Conservation (phyloP, 805 yeast genomes). For the Yamadazyma phyllophila region DNA sequence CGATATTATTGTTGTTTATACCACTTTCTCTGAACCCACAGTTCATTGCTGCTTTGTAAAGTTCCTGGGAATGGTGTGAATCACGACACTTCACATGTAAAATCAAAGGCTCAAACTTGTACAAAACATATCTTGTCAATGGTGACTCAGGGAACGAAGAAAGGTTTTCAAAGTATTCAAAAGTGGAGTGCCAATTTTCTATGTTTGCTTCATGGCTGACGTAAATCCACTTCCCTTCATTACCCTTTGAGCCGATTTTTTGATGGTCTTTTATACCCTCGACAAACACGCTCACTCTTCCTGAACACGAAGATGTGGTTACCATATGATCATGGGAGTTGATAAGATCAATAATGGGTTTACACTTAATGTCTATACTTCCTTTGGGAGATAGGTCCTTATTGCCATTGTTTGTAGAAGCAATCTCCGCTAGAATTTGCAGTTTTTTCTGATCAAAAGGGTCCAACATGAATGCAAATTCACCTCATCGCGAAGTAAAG, state of each 20-base stretch:
- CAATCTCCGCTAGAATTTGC: slow-evolving; percentile 52
- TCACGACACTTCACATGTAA: slow-evolving; percentile 79
- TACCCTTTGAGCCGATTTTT: slow-evolving; percentile 78
- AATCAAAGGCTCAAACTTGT: slow-evolving; percentile 82
- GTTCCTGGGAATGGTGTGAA: slow-evolving; percentile 51
- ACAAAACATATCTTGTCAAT: slow-evolving; percentile 57
- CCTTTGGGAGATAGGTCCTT: slow-evolving; percentile 87
- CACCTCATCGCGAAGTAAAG: slow-evolving; percentile 5
- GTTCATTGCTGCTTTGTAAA: slow-evolving; percentile 71
- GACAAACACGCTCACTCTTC: slow-evolving; percentile 76
- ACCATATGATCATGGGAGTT: slow-evolving; percentile 67
- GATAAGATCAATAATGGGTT: slow-evolving; percentile 69
- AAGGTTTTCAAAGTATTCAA: slow-evolving; percentile 20
- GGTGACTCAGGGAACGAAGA: slow-evolving; percentile 8
- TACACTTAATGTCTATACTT: slow-evolving; percentile 68
- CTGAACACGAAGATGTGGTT: slow-evolving; percentile 87
- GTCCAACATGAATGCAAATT: slow-evolving; percentile 35
- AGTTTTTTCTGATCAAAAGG: slow-evolving; percentile 68
- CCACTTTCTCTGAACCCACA: slow-evolving; percentile 90
- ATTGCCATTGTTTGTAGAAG: slow-evolving; percentile 34
- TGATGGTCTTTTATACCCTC: slow-evolving; percentile 59
- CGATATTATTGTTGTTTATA: slow-evolving; percentile 73
- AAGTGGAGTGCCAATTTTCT: slow-evolving; percentile 45
- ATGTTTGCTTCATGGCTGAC: slow-evolving; percentile 67
- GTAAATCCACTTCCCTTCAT: slow-evolving; percentile 80